Conservation (phyloP, 179 eudicot species). For the Spergularia azorica region DNA sequence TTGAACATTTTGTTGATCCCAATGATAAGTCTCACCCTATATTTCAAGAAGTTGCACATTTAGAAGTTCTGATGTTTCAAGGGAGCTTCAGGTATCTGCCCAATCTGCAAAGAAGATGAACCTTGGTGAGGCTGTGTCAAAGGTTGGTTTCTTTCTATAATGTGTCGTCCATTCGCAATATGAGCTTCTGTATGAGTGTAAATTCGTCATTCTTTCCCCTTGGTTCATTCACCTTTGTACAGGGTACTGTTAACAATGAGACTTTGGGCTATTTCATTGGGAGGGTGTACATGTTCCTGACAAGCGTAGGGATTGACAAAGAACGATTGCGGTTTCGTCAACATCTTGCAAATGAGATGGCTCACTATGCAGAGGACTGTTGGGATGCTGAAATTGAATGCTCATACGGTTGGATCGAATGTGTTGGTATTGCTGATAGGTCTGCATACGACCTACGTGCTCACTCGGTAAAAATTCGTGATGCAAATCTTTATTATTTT, state of each 20-base stretch:
- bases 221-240: background rate
- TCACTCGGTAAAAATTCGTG: background rate
- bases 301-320: constrained; percentile 82
- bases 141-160: constrained; percentile 38
- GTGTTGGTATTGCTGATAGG: constrained; percentile 98
- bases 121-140: constrained; percentile 75
- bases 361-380: constrained; percentile 98
- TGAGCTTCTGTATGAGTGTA: background rate
- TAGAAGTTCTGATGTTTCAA: constrained; percentile 88
- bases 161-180: background rate
- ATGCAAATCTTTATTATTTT: background rate
- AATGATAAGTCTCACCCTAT: constrained; percentile 89
- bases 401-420: constrained; percentile 98
- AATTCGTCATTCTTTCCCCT: constrained; percentile 4
- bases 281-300: constrained; percentile 83
- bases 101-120: constrained; percentile 57
- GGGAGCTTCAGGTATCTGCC: constrained; percentile 90
- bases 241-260: constrained; percentile 92
- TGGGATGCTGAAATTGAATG: constrained; percentile 99
- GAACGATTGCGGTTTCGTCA: constrained; percentile 86
- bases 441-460: constrained; percentile 63
- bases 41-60: constrained; percentile 66
- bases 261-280: constrained; percentile 94
- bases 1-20: constrained; percentile 97
- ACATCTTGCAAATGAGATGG: constrained; percentile 99